Evolutionary conservation across 2,329 filamentous ascomycete species (phyloP), one percentile per base, ranked within the genome.

Genomic region (Aciculosporium take): DNA sequence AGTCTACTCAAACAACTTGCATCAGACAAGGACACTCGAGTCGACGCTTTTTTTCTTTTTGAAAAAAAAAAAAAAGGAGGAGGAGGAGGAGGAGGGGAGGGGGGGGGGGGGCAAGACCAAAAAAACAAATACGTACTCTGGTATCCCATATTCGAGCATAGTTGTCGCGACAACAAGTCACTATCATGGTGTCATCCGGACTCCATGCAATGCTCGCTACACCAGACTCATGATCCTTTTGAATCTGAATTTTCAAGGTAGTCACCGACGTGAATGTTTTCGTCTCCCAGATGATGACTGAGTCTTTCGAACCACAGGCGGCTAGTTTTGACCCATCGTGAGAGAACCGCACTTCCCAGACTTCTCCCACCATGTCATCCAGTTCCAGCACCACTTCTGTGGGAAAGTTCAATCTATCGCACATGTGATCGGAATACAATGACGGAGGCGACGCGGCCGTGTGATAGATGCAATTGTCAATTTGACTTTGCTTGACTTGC

Each of bases 291-390:
- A 98, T 83, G 41, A 85, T 71, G 37, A 94, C 81, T 7, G 72
- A 69, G 23, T 75, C 76, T 46, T 85, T 83, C 51, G 75, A 75
- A 38, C 89, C 86, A 45, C 86, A 84, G 28, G 84, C 89, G 2
- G 88, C 91, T 43, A 98, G 64, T 51, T 75, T 82, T 18, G 71
- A 75, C 13, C 91, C 91, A 52, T 94, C 80, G 46, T 94, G 80
- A 5, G 89, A 96, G 59, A 94, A 98, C 39, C 81, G 74, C 9
- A 95, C 69, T 54, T 86, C 84, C 88, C 89, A 98, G 10, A 95
- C 82, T 61, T 98, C 89, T 43, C 86, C 83, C 0, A 65, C 66
- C 53, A 94, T 80, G 42, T 84, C 71, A 23, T 71, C 69, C 3
- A 96, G 69, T 51, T 93, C 81, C 13, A 80, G 59, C 6, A 81